These are phyloP conservation scores for Ophiocordyceps camponoti-rufipedis DNA, from an alignment of 2,329 filamentous ascomycete species.

Conservation along the genomic window DNA sequence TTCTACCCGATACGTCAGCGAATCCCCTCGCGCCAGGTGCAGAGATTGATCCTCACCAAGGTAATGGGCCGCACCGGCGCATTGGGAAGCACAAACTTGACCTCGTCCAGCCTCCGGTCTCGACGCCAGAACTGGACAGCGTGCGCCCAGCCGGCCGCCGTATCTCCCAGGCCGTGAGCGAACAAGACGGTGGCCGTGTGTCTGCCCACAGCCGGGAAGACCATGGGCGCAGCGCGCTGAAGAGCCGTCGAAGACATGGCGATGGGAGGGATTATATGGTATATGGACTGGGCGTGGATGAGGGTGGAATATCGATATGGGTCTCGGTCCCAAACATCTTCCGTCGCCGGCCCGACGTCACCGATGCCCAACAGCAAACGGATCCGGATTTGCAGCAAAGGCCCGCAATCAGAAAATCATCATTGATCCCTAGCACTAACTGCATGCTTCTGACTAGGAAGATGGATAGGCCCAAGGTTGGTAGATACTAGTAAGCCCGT, in stretches of 20 bases:
- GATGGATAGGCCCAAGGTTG: too few relatives aligned
- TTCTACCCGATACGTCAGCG: conserved; percentile 29
- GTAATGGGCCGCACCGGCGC: conserved; percentile 77
- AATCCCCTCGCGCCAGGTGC: not conserved
- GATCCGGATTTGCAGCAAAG: too few relatives aligned
- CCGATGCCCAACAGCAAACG: too few relatives aligned
- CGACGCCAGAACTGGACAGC: conserved; percentile 78
- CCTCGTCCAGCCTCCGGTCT: conserved; percentile 64
- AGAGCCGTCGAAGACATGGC: conserved; percentile 10
- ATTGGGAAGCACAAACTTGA: conserved; percentile 88
- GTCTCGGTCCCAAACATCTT: too few relatives aligned
- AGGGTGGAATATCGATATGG: not conserved
- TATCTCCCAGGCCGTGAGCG: conserved; percentile 80
- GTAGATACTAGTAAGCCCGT: not conserved
- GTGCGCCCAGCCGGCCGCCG: conserved; percentile 58
- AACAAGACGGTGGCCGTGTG: conserved; percentile 95
- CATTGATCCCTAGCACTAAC: too few relatives aligned
- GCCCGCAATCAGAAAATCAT: too few relatives aligned
- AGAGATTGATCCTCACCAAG: conserved; percentile 12
- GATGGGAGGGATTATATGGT: not conserved
- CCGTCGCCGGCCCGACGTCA: too few relatives aligned
- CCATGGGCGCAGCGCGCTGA: conserved; percentile 31
- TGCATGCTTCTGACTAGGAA: too few relatives aligned
- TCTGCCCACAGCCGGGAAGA: conserved; percentile 60
- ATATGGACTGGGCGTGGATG: not conserved